These are phyloP conservation scores for Tagetes patula DNA, from an alignment of 129 eudicot genomes.

Conservation along the genomic window DNA sequence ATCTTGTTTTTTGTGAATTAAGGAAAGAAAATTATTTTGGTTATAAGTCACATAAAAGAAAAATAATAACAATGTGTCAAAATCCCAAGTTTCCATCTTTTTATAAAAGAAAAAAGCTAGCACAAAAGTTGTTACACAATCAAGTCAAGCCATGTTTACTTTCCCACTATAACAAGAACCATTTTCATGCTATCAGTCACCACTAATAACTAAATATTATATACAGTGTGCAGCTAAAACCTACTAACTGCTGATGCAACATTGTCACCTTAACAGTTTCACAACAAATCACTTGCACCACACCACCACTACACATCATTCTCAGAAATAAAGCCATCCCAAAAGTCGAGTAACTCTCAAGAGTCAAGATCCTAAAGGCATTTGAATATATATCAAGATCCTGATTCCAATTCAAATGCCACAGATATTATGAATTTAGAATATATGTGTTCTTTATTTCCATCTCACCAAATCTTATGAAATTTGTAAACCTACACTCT, in stretches of 20 bases:
- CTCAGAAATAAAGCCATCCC: not conserved
- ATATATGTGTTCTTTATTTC: not conserved
- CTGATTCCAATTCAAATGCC: not conserved
- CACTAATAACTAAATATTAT: not conserved
- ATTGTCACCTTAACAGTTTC: not conserved
- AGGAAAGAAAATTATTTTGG: not conserved
- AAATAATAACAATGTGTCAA: not conserved
- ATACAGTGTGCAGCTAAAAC: not conserved
- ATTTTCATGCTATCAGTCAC: not conserved
- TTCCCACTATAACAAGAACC: not conserved
- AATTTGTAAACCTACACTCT: not conserved
- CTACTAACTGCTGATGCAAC: constrained; percentile 4
- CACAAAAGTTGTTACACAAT: not conserved
- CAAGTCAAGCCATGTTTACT: not conserved
- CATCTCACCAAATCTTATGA: constrained; percentile 13
- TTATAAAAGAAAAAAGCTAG: constrained; percentile 4
- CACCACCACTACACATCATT: not conserved
- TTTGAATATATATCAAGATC: constrained; percentile 3
- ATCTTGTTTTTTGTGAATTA: not conserved
- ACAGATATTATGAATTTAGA: not conserved
- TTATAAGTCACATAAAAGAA: not conserved
- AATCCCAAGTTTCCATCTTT: constrained; percentile 5
- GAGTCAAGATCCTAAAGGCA: not conserved
- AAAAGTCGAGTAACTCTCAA: not conserved
- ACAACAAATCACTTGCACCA: not conserved